Evolutionary conservation across 345 rosid genomes (phyloP), one percentile per base, ranked within the genome.

Genomic region (Rhizophora mangle): DNA sequence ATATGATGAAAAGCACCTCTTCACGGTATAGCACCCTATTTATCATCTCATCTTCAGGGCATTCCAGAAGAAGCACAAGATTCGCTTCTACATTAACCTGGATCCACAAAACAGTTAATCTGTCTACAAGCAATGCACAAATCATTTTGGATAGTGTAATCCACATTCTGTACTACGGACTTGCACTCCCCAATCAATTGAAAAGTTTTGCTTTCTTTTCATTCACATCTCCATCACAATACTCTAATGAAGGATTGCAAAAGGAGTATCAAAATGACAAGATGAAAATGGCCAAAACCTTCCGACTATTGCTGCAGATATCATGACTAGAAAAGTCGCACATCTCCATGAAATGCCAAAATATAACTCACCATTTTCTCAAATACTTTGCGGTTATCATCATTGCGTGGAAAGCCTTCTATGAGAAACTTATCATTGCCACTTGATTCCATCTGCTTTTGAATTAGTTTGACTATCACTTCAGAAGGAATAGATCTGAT

Each of bases 361-460:
- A 3, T 43, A 19, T 0, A 43, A 11, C 49, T 43, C 18, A 43
- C 49, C 49, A 13, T 56, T 56, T 22, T 11, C 16, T 56, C 60
- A 4, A 56, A 56, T 22, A 15, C 16, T 56, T 56, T 56, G 18
- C 7, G 30, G 60, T 56, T 56, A 56, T 56, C 18, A 21, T 56
- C 60, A 24, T 27, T 56, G 11, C 60, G 60, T 1, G 60, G 60
- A 56, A 56, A 56, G 6, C 60, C 30, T 56, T 56, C 60, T 22
- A 56, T 56, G 60, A 56, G 60, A 56, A 56, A 56, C 60, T 27
- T 56, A 56, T 27, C 6, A 10, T 27, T 56, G 60, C 60, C 60
- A 56, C 60, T 56, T 22, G 60, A 56, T 56, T 56, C 60, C 60
- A 56, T 56, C 60, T 18, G 30, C 60, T 56, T 3, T 56, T 10